These are phyloP conservation scores for Mucor plumbeus DNA, from an alignment of 371 early-diverging fungal genomes.

Conservation along the genomic window DNA sequence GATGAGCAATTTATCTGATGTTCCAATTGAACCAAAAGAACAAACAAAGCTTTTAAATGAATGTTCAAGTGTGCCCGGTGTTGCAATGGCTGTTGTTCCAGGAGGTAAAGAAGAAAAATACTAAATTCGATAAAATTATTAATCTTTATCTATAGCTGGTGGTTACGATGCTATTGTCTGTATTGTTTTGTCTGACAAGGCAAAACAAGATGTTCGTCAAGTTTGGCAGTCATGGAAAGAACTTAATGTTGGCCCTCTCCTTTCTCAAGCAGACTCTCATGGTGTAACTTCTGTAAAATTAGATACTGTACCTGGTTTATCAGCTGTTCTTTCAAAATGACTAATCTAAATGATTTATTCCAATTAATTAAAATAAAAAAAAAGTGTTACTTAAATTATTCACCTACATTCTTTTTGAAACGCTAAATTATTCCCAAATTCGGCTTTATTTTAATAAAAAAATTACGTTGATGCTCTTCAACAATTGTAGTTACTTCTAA, in stretches of 20 bases:
- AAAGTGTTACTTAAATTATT: too few relatives aligned
- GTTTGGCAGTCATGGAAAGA: conserved; percentile 79
- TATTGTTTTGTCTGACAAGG: conserved; percentile 63
- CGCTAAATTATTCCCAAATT: too few relatives aligned
- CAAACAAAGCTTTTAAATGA: conserved; percentile 88
- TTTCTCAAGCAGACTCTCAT: conserved; percentile 62
- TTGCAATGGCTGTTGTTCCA: conserved; percentile 92
- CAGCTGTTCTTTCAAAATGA: not conserved
- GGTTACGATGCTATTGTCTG: conserved; percentile 97
- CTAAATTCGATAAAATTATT: not conserved
- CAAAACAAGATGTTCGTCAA: conserved; percentile 52
- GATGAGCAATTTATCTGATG: conserved; percentile 75
- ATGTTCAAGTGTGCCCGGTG: conserved; percentile 76
- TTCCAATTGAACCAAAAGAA: conserved; percentile 89
- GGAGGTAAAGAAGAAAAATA: conserved; percentile 64
- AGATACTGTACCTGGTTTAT: conserved; percentile 37
- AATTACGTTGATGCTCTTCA: too few relatives aligned
- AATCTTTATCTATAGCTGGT: conserved; percentile 69
- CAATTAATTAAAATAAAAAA: too few relatives aligned
- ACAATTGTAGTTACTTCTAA: too few relatives aligned
- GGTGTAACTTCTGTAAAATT: conserved; percentile 46
- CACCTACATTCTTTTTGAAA: too few relatives aligned
- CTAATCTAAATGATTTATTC: too few relatives aligned
- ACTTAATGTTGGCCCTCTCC: conserved; percentile 78
- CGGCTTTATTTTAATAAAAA: too few relatives aligned